Evolutionary conservation across 2,329 filamentous ascomycete genomes (phyloP).

Genomic region (Xylaria sp.): DNA sequence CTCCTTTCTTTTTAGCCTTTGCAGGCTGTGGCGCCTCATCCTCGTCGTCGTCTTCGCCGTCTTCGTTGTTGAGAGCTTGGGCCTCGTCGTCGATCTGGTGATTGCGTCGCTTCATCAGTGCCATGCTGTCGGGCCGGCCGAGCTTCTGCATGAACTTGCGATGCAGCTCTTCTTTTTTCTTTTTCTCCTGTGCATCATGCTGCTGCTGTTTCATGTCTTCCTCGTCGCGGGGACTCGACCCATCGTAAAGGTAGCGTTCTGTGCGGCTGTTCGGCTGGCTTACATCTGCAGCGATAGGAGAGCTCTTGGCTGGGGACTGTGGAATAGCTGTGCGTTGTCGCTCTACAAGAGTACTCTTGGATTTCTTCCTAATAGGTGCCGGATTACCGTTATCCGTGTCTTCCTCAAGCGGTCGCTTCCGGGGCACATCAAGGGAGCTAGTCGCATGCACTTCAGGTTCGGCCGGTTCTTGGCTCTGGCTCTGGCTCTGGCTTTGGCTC

Average conservation of each 20-base stretch:
- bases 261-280: constrained; percentile 56
- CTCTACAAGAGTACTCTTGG: constrained; percentile 57
- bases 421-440: constrained; percentile 47
- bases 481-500: constrained; percentile 3
- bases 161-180: constrained; percentile 78
- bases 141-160: constrained; percentile 90
- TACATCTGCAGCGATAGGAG: constrained; percentile 39
- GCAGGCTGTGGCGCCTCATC: constrained; percentile 61
- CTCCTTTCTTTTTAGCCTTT: constrained; percentile 73
- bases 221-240: constrained; percentile 58
- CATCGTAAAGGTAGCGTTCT: constrained; percentile 64
- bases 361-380: constrained; percentile 59
- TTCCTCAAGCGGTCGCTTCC: constrained; percentile 65
- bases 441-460: constrained; percentile 47
- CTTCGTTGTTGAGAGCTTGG: constrained; percentile 62
- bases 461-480: constrained; percentile 32
- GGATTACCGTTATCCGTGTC: constrained; percentile 59
- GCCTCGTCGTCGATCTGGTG: constrained; percentile 65
- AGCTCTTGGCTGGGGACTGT: constrained; percentile 48
- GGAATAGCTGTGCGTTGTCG: constrained; percentile 55
- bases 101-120: constrained; percentile 71
- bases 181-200: constrained; percentile 62
- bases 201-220: constrained; percentile 56
- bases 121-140: constrained; percentile 84
- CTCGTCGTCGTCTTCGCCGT: constrained; percentile 67